These are phyloP conservation scores for Passalora sequoiae DNA, from an alignment of 2,329 filamentous ascomycete genomes.

Conservation along the genomic window DNA sequence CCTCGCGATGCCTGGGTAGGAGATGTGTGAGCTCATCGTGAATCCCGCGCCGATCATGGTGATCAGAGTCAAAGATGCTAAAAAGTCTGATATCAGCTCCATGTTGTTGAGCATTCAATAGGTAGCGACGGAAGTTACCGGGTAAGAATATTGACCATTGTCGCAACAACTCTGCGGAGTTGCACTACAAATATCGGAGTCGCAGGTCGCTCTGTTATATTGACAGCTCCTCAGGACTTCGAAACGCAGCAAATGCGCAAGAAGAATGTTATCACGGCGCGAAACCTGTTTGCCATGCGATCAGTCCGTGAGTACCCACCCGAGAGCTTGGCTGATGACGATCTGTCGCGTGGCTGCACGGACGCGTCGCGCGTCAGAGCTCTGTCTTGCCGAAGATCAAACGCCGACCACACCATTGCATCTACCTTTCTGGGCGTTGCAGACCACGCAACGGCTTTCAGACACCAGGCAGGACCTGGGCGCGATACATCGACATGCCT, in stretches of 20 bases:
- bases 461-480: too few species aligned
- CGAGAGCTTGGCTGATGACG: not conserved
- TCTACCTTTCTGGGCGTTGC: too few species aligned
- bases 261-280: too few species aligned
- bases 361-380: too few species aligned
- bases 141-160: slow-evolving; percentile 1
- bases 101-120: too few species aligned
- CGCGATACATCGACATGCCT: slow-evolving; percentile 54
- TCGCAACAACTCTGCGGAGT: not conserved
- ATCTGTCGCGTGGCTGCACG: not conserved
- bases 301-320: too few species aligned
- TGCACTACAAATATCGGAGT: not conserved
- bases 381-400: too few species aligned
- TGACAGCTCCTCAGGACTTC: not conserved
- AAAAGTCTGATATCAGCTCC: too few species aligned
- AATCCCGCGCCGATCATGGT: slow-evolving; percentile 34
- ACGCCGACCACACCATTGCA: too few species aligned
- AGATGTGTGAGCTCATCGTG: slow-evolving; percentile 46
- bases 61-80: slow-evolving; percentile 28
- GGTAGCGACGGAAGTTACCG: too few species aligned
- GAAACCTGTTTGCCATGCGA: too few species aligned
- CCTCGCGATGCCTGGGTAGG: slow-evolving; percentile 57
- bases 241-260: not conserved
- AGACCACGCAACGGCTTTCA: too few species aligned
- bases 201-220: not conserved